These are phyloP conservation scores for Austroboletus novae-zelandiae DNA, from an alignment of 1,284 basidiomycete species.

Conservation along the genomic window DNA sequence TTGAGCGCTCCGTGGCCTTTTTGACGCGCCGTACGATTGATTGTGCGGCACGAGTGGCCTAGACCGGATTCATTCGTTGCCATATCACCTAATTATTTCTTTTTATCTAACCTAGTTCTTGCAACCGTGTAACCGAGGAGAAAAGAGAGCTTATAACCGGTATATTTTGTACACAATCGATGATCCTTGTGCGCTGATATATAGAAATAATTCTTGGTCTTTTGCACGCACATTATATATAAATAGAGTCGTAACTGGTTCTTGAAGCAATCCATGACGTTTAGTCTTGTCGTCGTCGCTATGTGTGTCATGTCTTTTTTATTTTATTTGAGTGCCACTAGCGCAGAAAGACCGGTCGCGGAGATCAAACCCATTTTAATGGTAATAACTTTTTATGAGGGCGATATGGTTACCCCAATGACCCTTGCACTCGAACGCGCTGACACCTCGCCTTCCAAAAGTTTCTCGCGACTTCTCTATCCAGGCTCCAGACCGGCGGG, in stretches of 20 bases:
- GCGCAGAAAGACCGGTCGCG: constrained; percentile 23
- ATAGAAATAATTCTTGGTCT: constrained; percentile 11
- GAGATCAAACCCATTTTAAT: constrained; percentile 28
- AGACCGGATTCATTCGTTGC: constrained; percentile 11
- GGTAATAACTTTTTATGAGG: constrained; percentile 7
- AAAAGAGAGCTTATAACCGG: constrained; percentile 4
- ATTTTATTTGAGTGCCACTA: constrained; percentile 3
- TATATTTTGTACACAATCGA: constrained; percentile 20
- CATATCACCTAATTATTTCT: constrained; percentile 22
- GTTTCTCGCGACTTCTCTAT: no score
- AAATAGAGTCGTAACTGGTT: constrained; percentile 12
- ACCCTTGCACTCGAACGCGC: neutral
- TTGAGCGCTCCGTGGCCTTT: constrained; percentile 12
- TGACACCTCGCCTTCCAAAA: no score
- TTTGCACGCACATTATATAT: constrained; percentile 1
- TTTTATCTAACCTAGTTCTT: constrained; percentile 24
- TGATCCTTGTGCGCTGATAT: constrained; percentile 5
- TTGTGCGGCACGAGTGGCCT: constrained; percentile 2
- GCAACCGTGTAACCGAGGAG: constrained; percentile 26
- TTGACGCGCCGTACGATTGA: neutral
- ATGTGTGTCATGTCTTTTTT: constrained; percentile 7
- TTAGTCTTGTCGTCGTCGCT: neutral
- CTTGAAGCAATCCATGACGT: constrained; percentile 20
- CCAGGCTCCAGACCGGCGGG: neutral
- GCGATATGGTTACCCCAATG: constrained; percentile 1